These are phyloP conservation scores for Selaginella tamariscina DNA, from an alignment of 75 land plant genomes.

Conservation along the genomic window DNA sequence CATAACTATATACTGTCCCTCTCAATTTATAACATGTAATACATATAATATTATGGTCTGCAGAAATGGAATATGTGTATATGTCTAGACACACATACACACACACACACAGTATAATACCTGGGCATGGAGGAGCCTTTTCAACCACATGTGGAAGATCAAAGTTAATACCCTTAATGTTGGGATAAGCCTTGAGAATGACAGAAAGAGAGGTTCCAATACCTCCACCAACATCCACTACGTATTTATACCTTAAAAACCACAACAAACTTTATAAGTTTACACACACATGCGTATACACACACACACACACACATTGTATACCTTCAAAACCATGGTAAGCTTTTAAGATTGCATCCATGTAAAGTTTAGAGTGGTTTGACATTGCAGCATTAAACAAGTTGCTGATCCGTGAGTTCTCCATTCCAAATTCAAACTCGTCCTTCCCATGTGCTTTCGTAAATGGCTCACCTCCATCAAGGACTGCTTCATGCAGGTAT, in stretches of 20 bases:
- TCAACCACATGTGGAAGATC: slow-evolving; percentile 39
- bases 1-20: background rate
- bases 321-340: slow-evolving; percentile 27
- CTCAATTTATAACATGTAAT: background rate
- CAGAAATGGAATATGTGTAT: no score
- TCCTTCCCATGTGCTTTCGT: slow-evolving; percentile 27
- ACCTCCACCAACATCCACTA: slow-evolving; percentile 44
- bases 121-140: slow-evolving; percentile 21
- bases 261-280: slow-evolving; percentile 23
- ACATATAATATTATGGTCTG: slow-evolving; percentile 2
- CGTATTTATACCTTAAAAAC: slow-evolving; percentile 24
- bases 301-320: no score
- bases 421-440: slow-evolving; percentile 14
- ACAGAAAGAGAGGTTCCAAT: slow-evolving; percentile 21
- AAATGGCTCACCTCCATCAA: slow-evolving; percentile 19
- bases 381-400: slow-evolving; percentile 26
- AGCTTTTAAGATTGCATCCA: slow-evolving; percentile 18
- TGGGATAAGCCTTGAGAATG: slow-evolving; percentile 25
- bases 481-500: slow-evolving; percentile 14
- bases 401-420: slow-evolving; percentile 15
- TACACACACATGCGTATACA: slow-evolving; percentile 12
- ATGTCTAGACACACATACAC: no score
- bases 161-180: slow-evolving; percentile 35
- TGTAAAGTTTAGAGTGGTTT: slow-evolving; percentile 6
- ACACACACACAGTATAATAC: no score